Conservation (phyloP, 176 grass and related monocot genomes). For the Juncus effusus region DNA sequence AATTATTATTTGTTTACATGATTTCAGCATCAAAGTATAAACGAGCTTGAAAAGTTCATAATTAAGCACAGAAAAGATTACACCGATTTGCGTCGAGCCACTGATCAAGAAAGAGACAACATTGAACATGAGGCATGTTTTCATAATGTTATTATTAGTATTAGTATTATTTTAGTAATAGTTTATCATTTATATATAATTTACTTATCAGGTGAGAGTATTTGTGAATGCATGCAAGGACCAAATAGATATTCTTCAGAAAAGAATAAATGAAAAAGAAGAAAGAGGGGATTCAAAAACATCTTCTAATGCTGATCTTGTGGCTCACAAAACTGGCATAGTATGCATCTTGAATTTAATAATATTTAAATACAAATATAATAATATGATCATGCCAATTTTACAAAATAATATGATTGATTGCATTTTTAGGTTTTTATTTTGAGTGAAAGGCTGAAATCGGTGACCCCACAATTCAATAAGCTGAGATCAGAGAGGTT, state of each 20-base stretch:
- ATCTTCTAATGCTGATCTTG: constrained; percentile 67
- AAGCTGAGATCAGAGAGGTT: constrained; percentile 69
- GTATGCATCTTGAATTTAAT: constrained; percentile 51
- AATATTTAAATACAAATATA: not conserved
- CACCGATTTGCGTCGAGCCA: constrained; percentile 76
- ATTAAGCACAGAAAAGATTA: constrained; percentile 85
- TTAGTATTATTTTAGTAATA: not conserved
- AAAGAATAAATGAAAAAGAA: constrained; percentile 70
- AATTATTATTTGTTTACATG: constrained; percentile 12
- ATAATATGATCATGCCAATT: not conserved
- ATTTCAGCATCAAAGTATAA: constrained; percentile 74
- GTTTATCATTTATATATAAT: not conserved
- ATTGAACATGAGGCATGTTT: constrained; percentile 93
- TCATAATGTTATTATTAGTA: not conserved
- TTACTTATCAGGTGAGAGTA: constrained; percentile 51
- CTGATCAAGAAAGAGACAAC: constrained; percentile 86
- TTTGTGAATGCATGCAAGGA: constrained; percentile 98
- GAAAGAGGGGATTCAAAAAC: constrained; percentile 46
- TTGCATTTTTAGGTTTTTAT: constrained; percentile 68
- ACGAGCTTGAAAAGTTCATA: constrained; percentile 75
- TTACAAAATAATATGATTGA: constrained; percentile 14
- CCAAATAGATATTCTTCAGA: constrained; percentile 92
- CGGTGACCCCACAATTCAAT: constrained; percentile 82
- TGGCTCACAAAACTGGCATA: constrained; percentile 97
- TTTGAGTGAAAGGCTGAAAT: constrained; percentile 77